Percentiles rank a stretch among this genome's conserved stretches.
These are phyloP conservation scores for Ustilago hordei DNA, from an alignment of 1,284 basidiomycete species.

Conservation along the genomic window DNA sequence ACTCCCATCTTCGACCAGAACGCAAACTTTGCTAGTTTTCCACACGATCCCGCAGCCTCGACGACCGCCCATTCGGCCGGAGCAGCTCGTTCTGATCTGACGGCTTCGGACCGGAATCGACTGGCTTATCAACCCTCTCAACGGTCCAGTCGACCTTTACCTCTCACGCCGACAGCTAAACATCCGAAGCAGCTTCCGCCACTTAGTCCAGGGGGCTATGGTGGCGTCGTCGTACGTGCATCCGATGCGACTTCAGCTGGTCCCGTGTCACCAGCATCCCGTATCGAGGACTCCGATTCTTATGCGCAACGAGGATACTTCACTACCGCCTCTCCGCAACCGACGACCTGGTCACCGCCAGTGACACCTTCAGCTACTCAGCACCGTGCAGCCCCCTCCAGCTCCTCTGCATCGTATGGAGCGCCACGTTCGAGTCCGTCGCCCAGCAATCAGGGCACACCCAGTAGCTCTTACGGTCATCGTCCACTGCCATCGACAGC, in stretches of 20 bases:
- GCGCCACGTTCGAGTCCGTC: conserved; percentile 43
- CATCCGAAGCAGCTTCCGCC: conserved; percentile 9
- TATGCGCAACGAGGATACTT: conserved; percentile 33
- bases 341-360: conserved; percentile 31
- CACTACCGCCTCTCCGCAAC: conserved; percentile 29
- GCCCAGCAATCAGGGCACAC: conserved; percentile 29
- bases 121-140: conserved; percentile 22
- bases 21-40: conserved; percentile 11
- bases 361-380: conserved; percentile 27
- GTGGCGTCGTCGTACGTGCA: not conserved
- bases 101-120: conserved; percentile 4
- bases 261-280: conserved; percentile 17
- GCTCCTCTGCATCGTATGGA: conserved; percentile 24
- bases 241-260: not conserved
- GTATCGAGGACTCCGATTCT: conserved; percentile 4
- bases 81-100: not conserved
- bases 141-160: conserved; percentile 37
- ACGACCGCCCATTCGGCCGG: not conserved
- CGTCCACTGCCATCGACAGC: conserved; percentile 40
- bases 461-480: conserved; percentile 30
- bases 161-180: conserved; percentile 23
- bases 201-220: conserved; percentile 13
- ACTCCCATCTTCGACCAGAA: conserved; percentile 21
- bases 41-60: conserved; percentile 7
- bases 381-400: conserved; percentile 18